Evolutionary conservation across 2,329 filamentous ascomycete species (phyloP), one percentile per base, ranked within the genome.

Genomic region (Rugonectria rugulosa): DNA sequence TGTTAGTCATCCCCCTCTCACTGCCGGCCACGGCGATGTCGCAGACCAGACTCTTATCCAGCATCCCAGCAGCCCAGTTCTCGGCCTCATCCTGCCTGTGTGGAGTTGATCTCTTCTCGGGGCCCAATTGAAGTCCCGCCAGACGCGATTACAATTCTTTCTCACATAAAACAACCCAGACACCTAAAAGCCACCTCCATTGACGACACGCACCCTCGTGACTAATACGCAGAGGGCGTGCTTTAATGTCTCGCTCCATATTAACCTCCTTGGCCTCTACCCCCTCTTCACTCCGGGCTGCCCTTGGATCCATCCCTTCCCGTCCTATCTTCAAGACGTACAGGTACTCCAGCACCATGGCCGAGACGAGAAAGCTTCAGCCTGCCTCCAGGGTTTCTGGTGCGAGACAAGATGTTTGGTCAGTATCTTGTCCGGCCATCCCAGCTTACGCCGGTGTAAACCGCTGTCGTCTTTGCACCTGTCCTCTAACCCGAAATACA

Each of bases 391-490:
- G 80, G 21, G 80, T 83, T 15, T 76, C 78, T 9, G 77, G 77
- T 19, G 76, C 79, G 66, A 73, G 76, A 67, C 78, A 82, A 60
- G 77, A 83, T 78, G 80, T 83, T 32, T 83, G 80, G 80, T 81
- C 60, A 70, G 77, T 61, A 24, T 19, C 32, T 37, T 37, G 10
- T 24, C 3, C 7, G 40, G 21, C 15, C 47, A 52, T 63, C 36
- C 57, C 42, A 34, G 3, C 17, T 32, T 23, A 51, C 23, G 10
- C 17, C 21, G 44, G 20, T 40, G 34, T 32, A 2, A 24, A 8
- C 4, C n/a, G 21, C 11, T 19, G 11, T 10, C 45, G 9, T 3
- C 6, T 20, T 32, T 14, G 12, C 29, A 14, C n/a, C 29, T 11
- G 29, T 14, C 11, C 23, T 32, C 42, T 52, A 15, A 55, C 15